A percentile compares a stretch with the other conserved stretches of the same genome.
Conservation (phyloP, 2,329 filamentous ascomycete genomes). For the Ceratocystis albifundus region DNA sequence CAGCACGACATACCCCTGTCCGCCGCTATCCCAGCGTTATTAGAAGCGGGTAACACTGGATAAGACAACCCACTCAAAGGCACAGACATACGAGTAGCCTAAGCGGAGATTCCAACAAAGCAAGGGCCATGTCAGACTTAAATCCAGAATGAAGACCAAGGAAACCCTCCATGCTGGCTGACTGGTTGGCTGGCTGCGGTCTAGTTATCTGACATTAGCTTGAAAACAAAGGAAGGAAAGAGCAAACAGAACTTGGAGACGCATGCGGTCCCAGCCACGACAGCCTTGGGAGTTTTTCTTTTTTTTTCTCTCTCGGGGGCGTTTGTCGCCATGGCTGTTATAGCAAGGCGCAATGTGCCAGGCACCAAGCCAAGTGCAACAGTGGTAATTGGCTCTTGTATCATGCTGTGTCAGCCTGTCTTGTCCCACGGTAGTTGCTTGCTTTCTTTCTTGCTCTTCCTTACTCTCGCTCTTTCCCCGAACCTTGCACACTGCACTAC, state of each 20-base stretch:
- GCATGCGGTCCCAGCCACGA: background rate
- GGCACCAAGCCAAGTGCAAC: background rate
- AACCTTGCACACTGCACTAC: background rate
- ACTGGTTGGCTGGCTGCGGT: background rate
- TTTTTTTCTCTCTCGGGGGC: background rate
- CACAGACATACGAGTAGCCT: too few species aligned
- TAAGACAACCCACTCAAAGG: too few species aligned
- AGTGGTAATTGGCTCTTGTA: background rate
- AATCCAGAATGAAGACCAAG: too few species aligned
- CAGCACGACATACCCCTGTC: too few species aligned
- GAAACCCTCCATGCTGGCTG: background rate
- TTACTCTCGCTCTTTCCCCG: background rate
- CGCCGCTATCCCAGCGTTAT: too few species aligned
- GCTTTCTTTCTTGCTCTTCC: background rate
- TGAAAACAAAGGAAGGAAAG: background rate
- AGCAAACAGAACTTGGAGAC: background rate
- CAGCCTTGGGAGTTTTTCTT: background rate
- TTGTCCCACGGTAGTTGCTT: background rate
- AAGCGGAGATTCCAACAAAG: too few species aligned
- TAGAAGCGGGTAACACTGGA: too few species aligned
- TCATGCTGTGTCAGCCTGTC: background rate
- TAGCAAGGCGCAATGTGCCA: background rate
- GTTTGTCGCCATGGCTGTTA: background rate
- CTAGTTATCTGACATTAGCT: background rate
- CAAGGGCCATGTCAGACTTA: too few species aligned